Percentiles rank a stretch among this genome's conserved stretches.
Conservation (phyloP, 164 flowering plant species). For the Warburgia ugandensis region DNA sequence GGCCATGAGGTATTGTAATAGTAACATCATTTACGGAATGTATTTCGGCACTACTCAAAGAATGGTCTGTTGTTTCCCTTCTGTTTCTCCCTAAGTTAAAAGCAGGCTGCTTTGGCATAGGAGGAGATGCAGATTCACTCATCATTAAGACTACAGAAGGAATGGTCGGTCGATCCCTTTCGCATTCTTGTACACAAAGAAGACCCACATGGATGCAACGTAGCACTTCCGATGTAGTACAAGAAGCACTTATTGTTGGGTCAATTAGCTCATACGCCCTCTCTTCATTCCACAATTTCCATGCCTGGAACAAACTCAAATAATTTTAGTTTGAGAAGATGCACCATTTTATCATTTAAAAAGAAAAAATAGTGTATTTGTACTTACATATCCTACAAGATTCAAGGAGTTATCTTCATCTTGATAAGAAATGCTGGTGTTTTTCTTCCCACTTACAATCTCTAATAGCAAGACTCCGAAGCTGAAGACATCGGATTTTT, state of each 20-base stretch:
- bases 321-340: no score
- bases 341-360: no score
- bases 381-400: conserved; percentile 10
- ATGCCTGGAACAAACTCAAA: no score
- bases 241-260: background rate
- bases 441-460: no score
- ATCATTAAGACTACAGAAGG: background rate
- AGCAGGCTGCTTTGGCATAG: background rate
- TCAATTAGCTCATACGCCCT: conserved; percentile 1
- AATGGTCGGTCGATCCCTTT: background rate
- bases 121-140: background rate
- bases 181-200: conserved; percentile 2
- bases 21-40: background rate
- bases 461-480: no score
- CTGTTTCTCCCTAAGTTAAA: background rate
- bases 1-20: no score
- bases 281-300: conserved; percentile 7
- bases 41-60: no score
- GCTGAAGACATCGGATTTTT: no score
- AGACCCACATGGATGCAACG: conserved; percentile 7
- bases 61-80: background rate
- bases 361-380: no score
- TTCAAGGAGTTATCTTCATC: conserved; percentile 4
- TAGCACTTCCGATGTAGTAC: background rate
- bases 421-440: no score